phyloP scores from a whole-genome alignment of 176 grass and related monocot genomes.

The Triticum aestivum region DNA sequence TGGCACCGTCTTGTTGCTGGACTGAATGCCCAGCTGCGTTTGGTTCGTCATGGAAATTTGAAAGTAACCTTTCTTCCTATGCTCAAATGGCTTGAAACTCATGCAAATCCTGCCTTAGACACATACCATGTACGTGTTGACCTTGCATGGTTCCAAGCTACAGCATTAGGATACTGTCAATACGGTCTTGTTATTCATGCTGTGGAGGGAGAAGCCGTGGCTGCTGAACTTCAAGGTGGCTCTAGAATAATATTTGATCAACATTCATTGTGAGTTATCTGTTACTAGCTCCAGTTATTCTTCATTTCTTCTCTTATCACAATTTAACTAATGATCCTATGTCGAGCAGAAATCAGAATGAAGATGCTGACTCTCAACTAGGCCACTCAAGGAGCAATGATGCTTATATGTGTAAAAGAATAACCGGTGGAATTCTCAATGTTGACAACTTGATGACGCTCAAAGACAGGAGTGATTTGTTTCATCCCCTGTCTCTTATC shows the following conservation, averaged over 20 bases:
- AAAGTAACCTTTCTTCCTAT: slow-evolving; percentile 59
- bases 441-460: slow-evolving; percentile 51
- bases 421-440: slow-evolving; percentile 62
- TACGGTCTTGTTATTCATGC: slow-evolving; percentile 81
- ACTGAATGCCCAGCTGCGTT: slow-evolving; percentile 83
- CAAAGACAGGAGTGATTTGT: slow-evolving; percentile 59
- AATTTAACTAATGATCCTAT: slow-evolving; percentile 16
- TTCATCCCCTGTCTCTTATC: slow-evolving; percentile 78
- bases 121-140: slow-evolving; percentile 49
- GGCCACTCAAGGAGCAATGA: slow-evolving; percentile 47
- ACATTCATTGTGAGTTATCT: slow-evolving; percentile 54
- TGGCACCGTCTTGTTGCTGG: slow-evolving; percentile 93
- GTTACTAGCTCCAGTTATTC: slow-evolving; percentile 18
- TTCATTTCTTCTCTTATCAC: not conserved
- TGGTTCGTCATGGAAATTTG: slow-evolving; percentile 73
- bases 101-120: slow-evolving; percentile 71
- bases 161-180: slow-evolving; percentile 74
- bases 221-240: slow-evolving; percentile 43
- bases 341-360: slow-evolving; percentile 45
- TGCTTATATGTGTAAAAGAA: slow-evolving; percentile 45
- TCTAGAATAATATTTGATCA: slow-evolving; percentile 44
- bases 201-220: slow-evolving; percentile 27
- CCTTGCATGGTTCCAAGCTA: slow-evolving; percentile 90
- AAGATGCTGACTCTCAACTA: slow-evolving; percentile 43
- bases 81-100: slow-evolving; percentile 81